Evolutionary conservation across 2,329 filamentous ascomycete genomes (phyloP), one percentile per base, ranked within the genome.

Genomic region (Ceratocystis huliohia): DNA sequence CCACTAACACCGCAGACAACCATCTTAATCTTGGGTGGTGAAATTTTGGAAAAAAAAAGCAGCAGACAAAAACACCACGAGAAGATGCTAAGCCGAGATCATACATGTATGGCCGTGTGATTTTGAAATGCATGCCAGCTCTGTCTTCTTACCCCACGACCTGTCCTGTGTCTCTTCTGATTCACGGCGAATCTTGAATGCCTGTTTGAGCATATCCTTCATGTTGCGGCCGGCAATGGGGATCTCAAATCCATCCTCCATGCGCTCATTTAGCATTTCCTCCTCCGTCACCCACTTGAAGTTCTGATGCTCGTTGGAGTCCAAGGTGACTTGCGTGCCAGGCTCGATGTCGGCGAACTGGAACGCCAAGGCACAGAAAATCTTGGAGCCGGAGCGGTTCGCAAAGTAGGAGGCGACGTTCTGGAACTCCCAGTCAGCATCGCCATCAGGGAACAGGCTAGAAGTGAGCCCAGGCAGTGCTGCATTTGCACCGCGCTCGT

Each of bases 301-400:
- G 22, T 72, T 73, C 71, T 75, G 73, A 68, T 78, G 77, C 72
- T 78, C 77, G n/a, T 74, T 72, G 1, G 75, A 74, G 66, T 79
- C 76, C 48, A 76, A 69, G 68, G 66, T 71, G 28, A 78, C 75
- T 8, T 7, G 17, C 5, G 70, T 69, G 10, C 48, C 67, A 1
- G 45, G 68, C 7, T 67, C 68, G 25, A 65, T 69, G 7, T 76
- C 76, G 41, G 74, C 73, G 0, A 76, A 72, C 71, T 76, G 74
- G 37, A 78, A 78, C 8, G 71, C 72, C 30, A 77, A 73, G 68
- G 72, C 72, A 65, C 71, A 73, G 30, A 70, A 73, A 33, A 75
- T 67, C 53, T 67, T 69, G 59, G 68, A 71, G 2, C 75, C 75
- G 1, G 69, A 73, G 10, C 75, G 69, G 50, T 76, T 77, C 10